Base-by-base conservation (phyloP, 1,284 basidiomycete genomes). In the Phellinidium pouzarii region DNA sequence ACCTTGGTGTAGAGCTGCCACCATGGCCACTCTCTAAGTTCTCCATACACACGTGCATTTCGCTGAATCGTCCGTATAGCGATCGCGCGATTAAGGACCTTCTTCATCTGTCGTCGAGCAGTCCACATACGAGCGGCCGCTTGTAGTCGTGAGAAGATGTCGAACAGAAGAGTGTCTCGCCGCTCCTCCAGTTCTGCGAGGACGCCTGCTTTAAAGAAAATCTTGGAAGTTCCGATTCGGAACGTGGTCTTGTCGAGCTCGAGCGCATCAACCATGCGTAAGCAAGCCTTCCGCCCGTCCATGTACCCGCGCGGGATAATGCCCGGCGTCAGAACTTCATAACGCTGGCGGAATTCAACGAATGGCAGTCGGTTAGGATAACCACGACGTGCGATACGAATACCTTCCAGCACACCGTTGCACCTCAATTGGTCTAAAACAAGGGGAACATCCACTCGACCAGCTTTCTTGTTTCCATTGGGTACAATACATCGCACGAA, bases 401-500 rank as follows among this genome's bases (percentile, higher is more conserved):
- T 99, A 43, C 96, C 96, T 69, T 99, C 96, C 25, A 99, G 78
- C 0, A 99, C 96, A 84, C 96, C 96, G 68, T 99, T 99, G 68
- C 96, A 99, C 4, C 96, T 82, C 19, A 99, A 75, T 65, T 99
- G 96, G 64, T 99, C 95, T 8, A 99, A 80, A 0, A 99, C 94
- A 34, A 99, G 80, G 2, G 94, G 94, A 2, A 94, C 90, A 59
- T 97, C 93, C 58, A 99, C 80, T 49, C 89, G 81, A 14, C 91
- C 91, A 0, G 96, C 93, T 64, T 90, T 91, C 78, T 99, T 99
- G 66, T 84, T 77, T 4, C 78, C 74, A 64, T 99, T 99, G 1
- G 96, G 96, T 1, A 99, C 95, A 62, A 99, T 99, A 67, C 96
- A 99, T 43, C 96, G 82, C 9, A 99, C 91, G 67, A 99, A 99